Conservation (phyloP, 2,329 filamentous ascomycete species). For the Ceratocystis alfenasii region DNA sequence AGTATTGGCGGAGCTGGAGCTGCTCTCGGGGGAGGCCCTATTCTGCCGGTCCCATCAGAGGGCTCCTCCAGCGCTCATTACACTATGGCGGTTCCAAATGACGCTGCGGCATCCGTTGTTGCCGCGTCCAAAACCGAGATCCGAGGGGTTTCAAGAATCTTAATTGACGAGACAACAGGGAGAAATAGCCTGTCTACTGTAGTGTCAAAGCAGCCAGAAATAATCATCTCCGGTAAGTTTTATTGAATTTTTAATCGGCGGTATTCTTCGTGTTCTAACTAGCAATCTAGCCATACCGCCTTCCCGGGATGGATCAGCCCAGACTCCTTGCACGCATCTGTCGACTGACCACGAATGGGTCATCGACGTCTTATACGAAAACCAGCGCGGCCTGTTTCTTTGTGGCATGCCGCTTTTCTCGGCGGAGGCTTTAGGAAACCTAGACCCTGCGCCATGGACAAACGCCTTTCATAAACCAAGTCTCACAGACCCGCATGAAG, state of each 20-base stretch:
- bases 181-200: constrained; percentile 7
- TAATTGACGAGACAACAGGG: constrained; percentile 3
- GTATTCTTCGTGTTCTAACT: not conserved
- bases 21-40: constrained; percentile 16
- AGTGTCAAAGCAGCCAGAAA: not conserved
- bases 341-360: constrained; percentile 38
- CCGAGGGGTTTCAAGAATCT: constrained; percentile 17
- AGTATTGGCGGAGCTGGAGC: constrained; percentile 20
- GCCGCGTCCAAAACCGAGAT: constrained; percentile 16
- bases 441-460: constrained; percentile 82
- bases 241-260: not conserved
- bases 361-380: constrained; percentile 88
- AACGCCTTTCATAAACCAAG: constrained; percentile 52
- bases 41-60: constrained; percentile 19
- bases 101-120: constrained; percentile 11
- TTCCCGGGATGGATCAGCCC: not conserved
- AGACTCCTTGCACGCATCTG: not conserved
- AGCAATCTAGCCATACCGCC: not conserved
- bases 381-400: constrained; percentile 80
- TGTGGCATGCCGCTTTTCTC: constrained; percentile 90
- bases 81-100: constrained; percentile 21
- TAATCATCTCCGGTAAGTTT: not conserved
- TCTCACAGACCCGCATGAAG: constrained; percentile 62
- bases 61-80: constrained; percentile 12
- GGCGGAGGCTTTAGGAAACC: constrained; percentile 65